phyloP scores from a whole-genome alignment of 371 early-diverging fungal genomes.

The Syncephalis fuscata region DNA sequence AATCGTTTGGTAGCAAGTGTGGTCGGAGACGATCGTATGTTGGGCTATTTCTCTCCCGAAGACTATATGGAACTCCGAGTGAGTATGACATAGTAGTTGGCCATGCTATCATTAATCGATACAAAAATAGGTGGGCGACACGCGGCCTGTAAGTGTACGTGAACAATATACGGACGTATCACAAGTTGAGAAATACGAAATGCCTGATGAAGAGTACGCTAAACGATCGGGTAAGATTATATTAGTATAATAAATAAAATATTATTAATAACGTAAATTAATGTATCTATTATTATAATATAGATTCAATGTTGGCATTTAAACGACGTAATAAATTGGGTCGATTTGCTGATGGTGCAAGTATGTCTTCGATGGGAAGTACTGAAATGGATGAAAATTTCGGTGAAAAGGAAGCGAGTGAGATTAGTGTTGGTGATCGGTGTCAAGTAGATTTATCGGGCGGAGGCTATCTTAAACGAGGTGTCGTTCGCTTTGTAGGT shows the following conservation, averaged over 20 bases:
- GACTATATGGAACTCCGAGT: conserved; percentile 60
- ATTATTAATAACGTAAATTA: neutral
- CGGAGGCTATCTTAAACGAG: conserved; percentile 38
- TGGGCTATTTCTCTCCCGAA: conserved; percentile 75
- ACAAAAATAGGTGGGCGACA: conserved; percentile 32
- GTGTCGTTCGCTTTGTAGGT: conserved; percentile 70
- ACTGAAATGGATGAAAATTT: conserved; percentile 25
- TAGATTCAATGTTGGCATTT: conserved; percentile 79
- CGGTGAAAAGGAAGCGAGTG: conserved; percentile 9
- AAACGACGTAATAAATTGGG: conserved; percentile 81
- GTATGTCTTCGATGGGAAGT: conserved; percentile 15
- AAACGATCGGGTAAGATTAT: conserved; percentile 31
- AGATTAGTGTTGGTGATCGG: conserved; percentile 60
- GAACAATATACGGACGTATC: conserved; percentile 74
- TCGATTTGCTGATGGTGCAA: conserved; percentile 49
- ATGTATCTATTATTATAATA: neutral
- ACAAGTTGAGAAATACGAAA: conserved; percentile 81
- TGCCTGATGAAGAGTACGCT: conserved; percentile 72
- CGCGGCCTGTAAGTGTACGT: conserved; percentile 43
- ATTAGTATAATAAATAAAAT: neutral
- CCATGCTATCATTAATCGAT: neutral
- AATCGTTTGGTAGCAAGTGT: conserved; percentile 34
- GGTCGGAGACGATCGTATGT: conserved; percentile 51
- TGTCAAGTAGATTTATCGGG: conserved; percentile 54
- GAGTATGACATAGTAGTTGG: conserved; percentile 6